These are phyloP conservation scores for Niveomyces coronatus DNA, from an alignment of 2,329 filamentous ascomycete species.

Conservation along the genomic window DNA sequence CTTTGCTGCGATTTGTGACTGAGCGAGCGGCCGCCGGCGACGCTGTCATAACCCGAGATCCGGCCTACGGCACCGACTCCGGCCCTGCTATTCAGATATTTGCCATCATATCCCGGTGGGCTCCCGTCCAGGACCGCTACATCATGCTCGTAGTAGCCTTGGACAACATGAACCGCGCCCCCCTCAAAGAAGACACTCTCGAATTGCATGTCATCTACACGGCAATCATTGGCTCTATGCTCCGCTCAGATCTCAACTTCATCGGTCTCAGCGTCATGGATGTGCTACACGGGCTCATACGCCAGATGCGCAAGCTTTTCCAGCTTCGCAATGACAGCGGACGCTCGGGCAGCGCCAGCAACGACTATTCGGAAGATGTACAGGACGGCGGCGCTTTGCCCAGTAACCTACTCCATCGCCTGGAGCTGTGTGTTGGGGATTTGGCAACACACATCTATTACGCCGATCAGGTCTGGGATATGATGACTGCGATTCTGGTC, in stretches of 20 bases:
- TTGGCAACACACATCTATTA: slow-evolving; percentile 95
- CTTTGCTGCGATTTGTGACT: slow-evolving; percentile 66
- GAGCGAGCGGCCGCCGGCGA: slow-evolving; percentile 44
- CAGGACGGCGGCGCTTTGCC: slow-evolving; percentile 36
- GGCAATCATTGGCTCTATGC: slow-evolving; percentile 68
- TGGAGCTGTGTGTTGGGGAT: slow-evolving; percentile 80
- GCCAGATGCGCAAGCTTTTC: slow-evolving; percentile 70
- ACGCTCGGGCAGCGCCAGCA: slow-evolving; percentile 21
- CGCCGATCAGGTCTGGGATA: slow-evolving; percentile 88
- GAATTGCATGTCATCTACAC: slow-evolving; percentile 65
- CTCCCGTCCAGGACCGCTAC: slow-evolving; percentile 89
- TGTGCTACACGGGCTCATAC: slow-evolving; percentile 72
- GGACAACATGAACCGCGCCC: slow-evolving; percentile 61
- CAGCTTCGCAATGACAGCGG: slow-evolving; percentile 43
- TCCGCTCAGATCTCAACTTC: slow-evolving; percentile 83
- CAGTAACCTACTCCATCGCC: slow-evolving; percentile 53
- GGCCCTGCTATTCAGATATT: slow-evolving; percentile 81
- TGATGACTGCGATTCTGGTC: slow-evolving; percentile 71
- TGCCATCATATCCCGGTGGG: slow-evolving; percentile 72
- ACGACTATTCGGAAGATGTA: slow-evolving; percentile 23
- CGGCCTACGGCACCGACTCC: slow-evolving; percentile 32
- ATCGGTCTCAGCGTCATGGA: slow-evolving; percentile 97
- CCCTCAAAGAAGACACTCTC: slow-evolving; percentile 60
- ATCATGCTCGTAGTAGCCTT: slow-evolving; percentile 75
- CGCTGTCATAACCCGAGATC: slow-evolving; percentile 39